These are phyloP conservation scores for Pterocarpus macrocarpus DNA, from an alignment of 306 rosid genomes.

Conservation along the genomic window DNA sequence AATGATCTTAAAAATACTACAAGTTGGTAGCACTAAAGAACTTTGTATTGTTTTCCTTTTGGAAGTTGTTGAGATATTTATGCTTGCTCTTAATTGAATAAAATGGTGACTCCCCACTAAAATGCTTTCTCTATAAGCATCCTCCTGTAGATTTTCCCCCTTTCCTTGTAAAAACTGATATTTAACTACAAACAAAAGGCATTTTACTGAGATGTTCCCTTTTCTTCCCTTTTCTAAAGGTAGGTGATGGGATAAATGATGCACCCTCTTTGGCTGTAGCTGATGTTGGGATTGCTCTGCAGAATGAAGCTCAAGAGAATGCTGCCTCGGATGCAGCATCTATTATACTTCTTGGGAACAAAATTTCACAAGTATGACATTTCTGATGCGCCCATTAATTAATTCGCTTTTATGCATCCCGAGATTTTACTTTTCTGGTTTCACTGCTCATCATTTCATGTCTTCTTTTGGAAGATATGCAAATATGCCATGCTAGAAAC, in stretches of 20 bases:
- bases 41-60: conserved; percentile 28
- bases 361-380: conserved; percentile 80
- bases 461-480: conserved; percentile 7
- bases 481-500: conserved; percentile 17
- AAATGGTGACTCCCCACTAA: conserved; percentile 26
- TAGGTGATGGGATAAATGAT: conserved; percentile 98
- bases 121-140: conserved; percentile 10
- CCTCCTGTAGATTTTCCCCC: conserved; percentile 12
- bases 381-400: conserved; percentile 41
- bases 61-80: conserved; percentile 25
- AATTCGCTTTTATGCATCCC: conserved; percentile 32
- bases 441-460: conserved; percentile 9
- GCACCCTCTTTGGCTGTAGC: conserved; percentile 98
- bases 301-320: conserved; percentile 87
- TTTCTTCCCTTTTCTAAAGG: conserved; percentile 63
- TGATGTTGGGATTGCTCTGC: conserved; percentile 95
- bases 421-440: neutral
- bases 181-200: conserved; percentile 5
- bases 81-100: conserved; percentile 37
- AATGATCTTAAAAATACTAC: conserved; percentile 16
- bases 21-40: conserved; percentile 12
- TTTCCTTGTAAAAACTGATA: neutral
- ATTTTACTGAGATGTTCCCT: conserved; percentile 34
- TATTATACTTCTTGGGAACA: conserved; percentile 91
- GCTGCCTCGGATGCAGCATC: conserved; percentile 99